Evolutionary conservation across 1,139 yeast genomes (phyloP).

Genomic region (Lodderomyces theae): DNA sequence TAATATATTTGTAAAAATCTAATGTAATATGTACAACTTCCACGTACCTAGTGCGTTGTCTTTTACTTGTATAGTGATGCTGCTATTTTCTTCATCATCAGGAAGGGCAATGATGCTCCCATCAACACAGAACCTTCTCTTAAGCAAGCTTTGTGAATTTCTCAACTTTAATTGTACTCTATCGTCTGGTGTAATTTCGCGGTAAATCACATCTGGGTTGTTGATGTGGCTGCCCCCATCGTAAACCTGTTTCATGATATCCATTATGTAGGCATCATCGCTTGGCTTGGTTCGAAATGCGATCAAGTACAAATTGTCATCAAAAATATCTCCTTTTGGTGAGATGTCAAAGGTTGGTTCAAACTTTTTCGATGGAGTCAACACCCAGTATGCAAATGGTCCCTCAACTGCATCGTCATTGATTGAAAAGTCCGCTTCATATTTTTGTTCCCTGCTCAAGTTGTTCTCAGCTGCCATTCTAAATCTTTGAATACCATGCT

Average conservation of each 20-base stretch:
- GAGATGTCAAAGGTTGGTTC: slow-evolving; percentile 73
- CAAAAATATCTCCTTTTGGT: slow-evolving; percentile 58
- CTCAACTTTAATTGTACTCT: slow-evolving; percentile 25
- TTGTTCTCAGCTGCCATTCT: slow-evolving; percentile 62
- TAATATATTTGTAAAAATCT: slow-evolving; percentile 8
- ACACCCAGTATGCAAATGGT: slow-evolving; percentile 64
- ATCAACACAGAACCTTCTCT: slow-evolving; percentile 53
- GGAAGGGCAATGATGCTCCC: slow-evolving; percentile 44
- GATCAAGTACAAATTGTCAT: slow-evolving; percentile 52
- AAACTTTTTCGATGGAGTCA: slow-evolving; percentile 60
- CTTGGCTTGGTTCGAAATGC: slow-evolving; percentile 44
- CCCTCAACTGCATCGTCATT: slow-evolving; percentile 21
- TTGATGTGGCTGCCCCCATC: slow-evolving; percentile 52
- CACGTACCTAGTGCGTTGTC: slow-evolving; percentile 26
- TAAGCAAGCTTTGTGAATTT: slow-evolving; percentile 17
- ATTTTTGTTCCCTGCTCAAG: slow-evolving; percentile 46
- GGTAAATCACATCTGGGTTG: slow-evolving; percentile 45
- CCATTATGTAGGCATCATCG: slow-evolving; percentile 39
- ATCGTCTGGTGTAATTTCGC: slow-evolving; percentile 25
- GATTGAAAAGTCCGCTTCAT: slow-evolving; percentile 39
- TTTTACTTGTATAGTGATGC: slow-evolving; percentile 17
- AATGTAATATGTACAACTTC: slow-evolving; percentile 18
- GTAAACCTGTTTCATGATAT: slow-evolving; percentile 60
- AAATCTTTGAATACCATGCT: slow-evolving; percentile 65
- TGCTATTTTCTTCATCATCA: slow-evolving; percentile 17